Evolutionary conservation across 805 yeast genomes (phyloP), one percentile per base, ranked within the genome.

Genomic region (Starmera dryadoides): DNA sequence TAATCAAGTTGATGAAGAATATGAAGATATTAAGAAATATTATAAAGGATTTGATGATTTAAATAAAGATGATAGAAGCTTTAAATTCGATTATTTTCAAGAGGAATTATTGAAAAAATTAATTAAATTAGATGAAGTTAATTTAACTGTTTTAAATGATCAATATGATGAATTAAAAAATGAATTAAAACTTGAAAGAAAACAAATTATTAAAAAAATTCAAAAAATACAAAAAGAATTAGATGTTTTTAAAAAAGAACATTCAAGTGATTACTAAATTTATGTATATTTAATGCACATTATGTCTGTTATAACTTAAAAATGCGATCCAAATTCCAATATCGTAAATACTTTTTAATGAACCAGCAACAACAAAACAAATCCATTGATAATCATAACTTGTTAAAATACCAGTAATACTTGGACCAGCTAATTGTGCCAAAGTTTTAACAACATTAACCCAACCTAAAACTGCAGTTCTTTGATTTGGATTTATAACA

Each of bases 381-480:
- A 63, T 47, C 62, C 71, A 61, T 20, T 81, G 58, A 3, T 50
- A 52, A 2, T 69, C 68, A 14, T 48, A 45, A 25, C 69, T 69
- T 1, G 94, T 89, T 38, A 86, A 62, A 21, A 69, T 59, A 7
- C 96, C 96, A 4, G 94, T 82, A 52, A 82, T 74, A 8, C 74
- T 53, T 1, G 95, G 95, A 1, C 95, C 94, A 11, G 83, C 56
- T 30, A 89, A 76, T 45, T 93, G 69, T 0, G 94, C 91, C 45
- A 84, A 69, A 2, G 95, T 87, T 56, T 86, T 85, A 20, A 81
- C 86, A 26, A 87, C 77, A 53, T 86, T 87, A 11, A 87, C 94
- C 2, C 82, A 66, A 3, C 95, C 95, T 76, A 87, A 70, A 2
- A 83, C 88, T 47, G 69, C 73, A 4, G 94, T 77, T 34, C 87